Percentiles rank a stretch among this genome's conserved stretches.
phyloP scores from a whole-genome alignment of 1,284 basidiomycete species.

The Sanguinoderma infundibulare region DNA sequence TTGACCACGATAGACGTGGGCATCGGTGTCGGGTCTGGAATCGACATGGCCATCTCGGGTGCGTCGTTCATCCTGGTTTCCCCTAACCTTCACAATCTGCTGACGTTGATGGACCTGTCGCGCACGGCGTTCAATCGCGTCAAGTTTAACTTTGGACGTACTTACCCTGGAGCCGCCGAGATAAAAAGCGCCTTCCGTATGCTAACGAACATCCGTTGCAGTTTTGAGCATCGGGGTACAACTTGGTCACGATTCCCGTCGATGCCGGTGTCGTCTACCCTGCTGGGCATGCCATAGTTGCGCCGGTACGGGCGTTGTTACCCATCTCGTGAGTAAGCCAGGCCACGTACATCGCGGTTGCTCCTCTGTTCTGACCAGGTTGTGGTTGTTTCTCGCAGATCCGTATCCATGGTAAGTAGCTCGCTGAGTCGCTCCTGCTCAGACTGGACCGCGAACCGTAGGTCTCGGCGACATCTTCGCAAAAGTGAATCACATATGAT shows the following conservation, averaged over 20 bases:
- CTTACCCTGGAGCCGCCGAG: no score
- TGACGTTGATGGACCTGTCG: conserved; percentile 68
- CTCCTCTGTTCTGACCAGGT: conserved; percentile 12
- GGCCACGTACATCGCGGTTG: background rate
- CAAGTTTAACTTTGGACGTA: conserved; percentile 73
- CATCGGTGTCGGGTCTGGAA: conserved; percentile 78
- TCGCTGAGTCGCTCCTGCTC: conserved; percentile 60
- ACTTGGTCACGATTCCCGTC: conserved; percentile 67
- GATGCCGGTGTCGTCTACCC: conserved; percentile 82
- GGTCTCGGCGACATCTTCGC: background rate
- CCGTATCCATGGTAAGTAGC: conserved; percentile 64
- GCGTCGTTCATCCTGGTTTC: conserved; percentile 79
- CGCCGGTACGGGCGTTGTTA: conserved; percentile 81
- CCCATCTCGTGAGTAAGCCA: conserved; percentile 72
- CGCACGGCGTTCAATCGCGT: conserved; percentile 67
- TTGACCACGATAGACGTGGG: conserved; percentile 76
- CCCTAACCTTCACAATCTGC: conserved; percentile 58
- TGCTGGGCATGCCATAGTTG: conserved; percentile 62
- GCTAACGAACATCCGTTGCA: conserved; percentile 4
- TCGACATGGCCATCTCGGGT: conserved; percentile 76
- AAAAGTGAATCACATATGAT: no score
- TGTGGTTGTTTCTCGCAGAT: conserved; percentile 44
- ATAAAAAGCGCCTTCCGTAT: conserved; percentile 29
- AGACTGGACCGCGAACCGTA: conserved; percentile 43
- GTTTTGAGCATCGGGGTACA: conserved; percentile 74